Evolutionary conservation across 1,284 basidiomycete species (phyloP).

Genomic region (Athelia sp.): DNA sequence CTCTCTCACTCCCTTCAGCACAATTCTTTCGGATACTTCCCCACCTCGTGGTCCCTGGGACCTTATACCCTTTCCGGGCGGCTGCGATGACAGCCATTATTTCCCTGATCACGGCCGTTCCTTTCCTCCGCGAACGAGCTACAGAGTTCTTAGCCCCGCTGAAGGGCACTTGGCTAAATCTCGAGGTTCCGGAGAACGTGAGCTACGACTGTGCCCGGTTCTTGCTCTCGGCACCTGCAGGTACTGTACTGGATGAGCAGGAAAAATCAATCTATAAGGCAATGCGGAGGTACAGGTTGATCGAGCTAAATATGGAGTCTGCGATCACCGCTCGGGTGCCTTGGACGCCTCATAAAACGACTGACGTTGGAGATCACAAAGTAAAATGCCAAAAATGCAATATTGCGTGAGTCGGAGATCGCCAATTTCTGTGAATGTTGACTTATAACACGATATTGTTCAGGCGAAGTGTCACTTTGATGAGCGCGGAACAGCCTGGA

Average conservation of each 20-base stretch:
- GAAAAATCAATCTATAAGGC: conserved; percentile 16
- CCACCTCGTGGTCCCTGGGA: conserved; percentile 20
- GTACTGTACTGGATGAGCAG: conserved; percentile 12
- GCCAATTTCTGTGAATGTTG: background rate
- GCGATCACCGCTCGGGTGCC: conserved; percentile 12
- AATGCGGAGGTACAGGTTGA: conserved; percentile 18
- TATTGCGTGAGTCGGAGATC: conserved; percentile 7
- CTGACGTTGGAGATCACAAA: conserved; percentile 17
- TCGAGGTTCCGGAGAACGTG: conserved; percentile 20
- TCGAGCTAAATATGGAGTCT: conserved; percentile 20
- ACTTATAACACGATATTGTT: background rate
- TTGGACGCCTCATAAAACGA: conserved; percentile 19
- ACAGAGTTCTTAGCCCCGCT: conserved; percentile 10
- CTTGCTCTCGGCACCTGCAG: conserved; percentile 12
- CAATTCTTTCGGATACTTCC: conserved; percentile 19
- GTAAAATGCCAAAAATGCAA: conserved; percentile 14
- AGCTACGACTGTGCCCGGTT: conserved; percentile 19
- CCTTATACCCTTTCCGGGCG: conserved; percentile 17
- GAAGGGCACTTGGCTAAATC: conserved; percentile 19
- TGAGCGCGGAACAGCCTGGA: conserved; percentile 11
- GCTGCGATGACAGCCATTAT: conserved; percentile 18
- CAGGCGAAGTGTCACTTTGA: conserved; percentile 18
- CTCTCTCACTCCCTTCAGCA: conserved; percentile 13
- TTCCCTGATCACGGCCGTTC: conserved; percentile 17
- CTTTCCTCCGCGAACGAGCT: conserved; percentile 17